Evolutionary conservation across 169 alveolate species (phyloP).

Genomic region (Plasmodium coatneyi): DNA sequence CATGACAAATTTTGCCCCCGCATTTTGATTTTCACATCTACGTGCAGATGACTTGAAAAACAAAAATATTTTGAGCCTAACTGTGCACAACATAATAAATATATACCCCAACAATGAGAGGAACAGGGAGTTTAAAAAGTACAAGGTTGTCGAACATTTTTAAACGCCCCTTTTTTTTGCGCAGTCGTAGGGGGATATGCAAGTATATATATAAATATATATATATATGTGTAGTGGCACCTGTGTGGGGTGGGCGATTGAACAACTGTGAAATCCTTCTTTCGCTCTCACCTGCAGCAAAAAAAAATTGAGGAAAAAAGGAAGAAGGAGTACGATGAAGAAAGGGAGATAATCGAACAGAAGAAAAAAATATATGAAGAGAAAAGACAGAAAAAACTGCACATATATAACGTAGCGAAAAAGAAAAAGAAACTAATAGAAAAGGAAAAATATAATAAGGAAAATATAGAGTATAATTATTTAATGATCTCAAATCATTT

Average conservation of each 20-base stretch:
- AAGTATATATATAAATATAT: not conserved
- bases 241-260: not conserved
- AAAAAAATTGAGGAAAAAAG: slow-evolving; percentile 61
- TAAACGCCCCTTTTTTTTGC: not conserved
- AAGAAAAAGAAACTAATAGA: slow-evolving; percentile 72
- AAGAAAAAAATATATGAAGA: slow-evolving; percentile 75
- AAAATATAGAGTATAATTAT: slow-evolving; percentile 69
- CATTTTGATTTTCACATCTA: not conserved
- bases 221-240: not conserved
- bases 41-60: slow-evolving; percentile 34
- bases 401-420: slow-evolving; percentile 57
- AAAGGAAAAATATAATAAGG: slow-evolving; percentile 51
- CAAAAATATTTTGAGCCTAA: slow-evolving; percentile 52
- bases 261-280: not conserved
- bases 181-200: not conserved
- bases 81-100: slow-evolving; percentile 71
- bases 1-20: not conserved
- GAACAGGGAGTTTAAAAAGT: slow-evolving; percentile 70
- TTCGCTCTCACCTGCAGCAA: slow-evolving; percentile 8
- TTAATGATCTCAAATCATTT: slow-evolving; percentile 39
- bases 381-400: slow-evolving; percentile 62
- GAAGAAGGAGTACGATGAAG: slow-evolving; percentile 55
- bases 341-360: slow-evolving; percentile 28
- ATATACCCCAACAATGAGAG: slow-evolving; percentile 74
- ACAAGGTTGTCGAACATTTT: slow-evolving; percentile 20